Evolutionary conservation across 805 yeast genomes (phyloP), one percentile per base, ranked within the genome.

Genomic region (Clavispora carvajalis): DNA sequence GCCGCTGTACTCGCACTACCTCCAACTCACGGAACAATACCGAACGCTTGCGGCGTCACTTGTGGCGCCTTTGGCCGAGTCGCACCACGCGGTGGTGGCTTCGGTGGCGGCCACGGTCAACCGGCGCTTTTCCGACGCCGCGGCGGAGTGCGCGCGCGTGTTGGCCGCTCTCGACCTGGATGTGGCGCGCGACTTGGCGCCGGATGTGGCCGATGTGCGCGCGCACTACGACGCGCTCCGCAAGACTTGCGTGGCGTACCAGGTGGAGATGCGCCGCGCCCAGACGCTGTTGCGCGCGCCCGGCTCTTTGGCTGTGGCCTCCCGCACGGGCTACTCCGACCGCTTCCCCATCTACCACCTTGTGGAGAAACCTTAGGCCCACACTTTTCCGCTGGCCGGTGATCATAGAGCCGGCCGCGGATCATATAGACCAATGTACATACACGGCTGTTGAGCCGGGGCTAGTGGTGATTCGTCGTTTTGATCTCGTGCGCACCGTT

Each of bases 1-100:
- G 31, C 89, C 91, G 3, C 55, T 67, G 0, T 80, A 62, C 49
- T 60, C 53, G 11, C 71, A 71, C 23, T 71, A 63, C 31, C 18
- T 28, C 30, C 30, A 28, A 19, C 30, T 28, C 30, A 15, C 30
- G 30, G 19, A 16, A 7, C 30, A 28, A 19, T 28, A 28, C 30
- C 30, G 19, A 17, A 16, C 30, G 19, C 30, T 28, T 9, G 13
- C 30, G 19, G 19, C 5, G 11, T 28, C 30, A 16, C 28, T 25
- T 12, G 5, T 12, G 15, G 7, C 8, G 15, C 28, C 28, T 7
- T 12, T 25, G 28, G 28, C 15, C 7, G 16, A 25, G 28, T 12
- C 13, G 6, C 16, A 25, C 28, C 28, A 25, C 28, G 28, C 15
- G 31, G 18, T 12, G 23, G 17, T 16, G 33, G 26, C 18, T 12